Evolutionary conservation across 2,329 filamentous ascomycete species (phyloP).

Genomic region (Purpureocillium lavendulum): DNA sequence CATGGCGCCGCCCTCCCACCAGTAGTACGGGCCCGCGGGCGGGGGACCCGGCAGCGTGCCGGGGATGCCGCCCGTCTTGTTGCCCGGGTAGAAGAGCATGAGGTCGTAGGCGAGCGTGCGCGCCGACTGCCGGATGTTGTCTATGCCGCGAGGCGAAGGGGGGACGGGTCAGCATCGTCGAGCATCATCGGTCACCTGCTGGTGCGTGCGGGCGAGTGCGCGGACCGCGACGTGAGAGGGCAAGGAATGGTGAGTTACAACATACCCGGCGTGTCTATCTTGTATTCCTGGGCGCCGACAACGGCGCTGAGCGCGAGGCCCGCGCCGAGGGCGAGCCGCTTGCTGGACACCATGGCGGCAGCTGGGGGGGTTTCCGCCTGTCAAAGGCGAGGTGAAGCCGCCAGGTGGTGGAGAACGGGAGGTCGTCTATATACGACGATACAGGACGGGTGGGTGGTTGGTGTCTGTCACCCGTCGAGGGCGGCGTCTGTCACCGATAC

Average conservation of each 20-base stretch:
- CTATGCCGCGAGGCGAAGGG: conserved; percentile 19
- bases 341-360: conserved; percentile 3
- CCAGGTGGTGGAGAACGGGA: no score
- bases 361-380: no score
- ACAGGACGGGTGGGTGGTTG: no score
- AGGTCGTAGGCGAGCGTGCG: conserved; percentile 40
- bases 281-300: conserved; percentile 18
- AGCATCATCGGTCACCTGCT: no score
- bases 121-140: conserved; percentile 37
- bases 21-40: conserved; percentile 49
- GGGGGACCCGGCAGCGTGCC: conserved; percentile 51
- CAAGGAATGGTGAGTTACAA: neutral
- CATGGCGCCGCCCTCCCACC: conserved; percentile 66
- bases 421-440: no score
- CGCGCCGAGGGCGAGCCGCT: conserved; percentile 3
- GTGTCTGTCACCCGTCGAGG: no score
- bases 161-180: no score
- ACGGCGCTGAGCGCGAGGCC: conserved; percentile 1
- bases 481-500: no score
- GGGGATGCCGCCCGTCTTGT: conserved; percentile 41
- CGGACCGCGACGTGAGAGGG: no score
- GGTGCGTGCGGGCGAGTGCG: no score
- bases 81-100: conserved; percentile 42
- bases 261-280: conserved; percentile 22
- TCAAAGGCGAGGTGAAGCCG: no score